A percentile compares a stretch with the other conserved stretches of the same genome.
Conservation (phyloP, 1,284 basidiomycete species). For the Trametes polyzona region DNA sequence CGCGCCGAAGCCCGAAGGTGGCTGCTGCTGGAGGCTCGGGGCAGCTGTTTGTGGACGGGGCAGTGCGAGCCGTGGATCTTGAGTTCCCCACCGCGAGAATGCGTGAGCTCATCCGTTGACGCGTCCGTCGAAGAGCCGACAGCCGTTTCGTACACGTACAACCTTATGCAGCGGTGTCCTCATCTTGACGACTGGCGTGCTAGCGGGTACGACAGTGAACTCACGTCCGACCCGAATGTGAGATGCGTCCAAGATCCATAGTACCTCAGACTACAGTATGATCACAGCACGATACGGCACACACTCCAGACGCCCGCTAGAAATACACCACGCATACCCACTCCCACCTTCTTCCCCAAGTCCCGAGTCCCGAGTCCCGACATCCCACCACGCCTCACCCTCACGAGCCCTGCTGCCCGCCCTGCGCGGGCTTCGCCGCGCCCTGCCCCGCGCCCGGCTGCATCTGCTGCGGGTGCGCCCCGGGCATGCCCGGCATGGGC, state of each 20-base stretch:
- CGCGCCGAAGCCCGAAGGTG: too few species aligned
- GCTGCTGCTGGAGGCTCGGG: too few species aligned
- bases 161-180: too few species aligned
- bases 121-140: too few species aligned
- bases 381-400: not conserved
- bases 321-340: constrained; percentile 6
- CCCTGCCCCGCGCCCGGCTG: constrained; percentile 31
- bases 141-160: too few species aligned
- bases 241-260: not conserved
- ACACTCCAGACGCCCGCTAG: constrained; percentile 1
- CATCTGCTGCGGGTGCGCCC: constrained; percentile 38
- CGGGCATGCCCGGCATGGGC: constrained; percentile 32
- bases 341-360: too few species aligned
- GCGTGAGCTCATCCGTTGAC: too few species aligned
- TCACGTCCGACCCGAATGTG: not conserved
- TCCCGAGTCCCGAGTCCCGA: not conserved
- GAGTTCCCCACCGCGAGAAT: too few species aligned
- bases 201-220: not conserved
- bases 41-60: too few species aligned
- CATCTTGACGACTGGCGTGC: not conserved
- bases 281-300: not conserved
- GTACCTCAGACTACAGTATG: not conserved
- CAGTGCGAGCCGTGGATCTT: too few species aligned
- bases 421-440: constrained; percentile 41
- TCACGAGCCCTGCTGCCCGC: constrained; percentile 42